Evolutionary conservation across 1,284 basidiomycete species (phyloP).

Genomic region (Pholiota adiposa): DNA sequence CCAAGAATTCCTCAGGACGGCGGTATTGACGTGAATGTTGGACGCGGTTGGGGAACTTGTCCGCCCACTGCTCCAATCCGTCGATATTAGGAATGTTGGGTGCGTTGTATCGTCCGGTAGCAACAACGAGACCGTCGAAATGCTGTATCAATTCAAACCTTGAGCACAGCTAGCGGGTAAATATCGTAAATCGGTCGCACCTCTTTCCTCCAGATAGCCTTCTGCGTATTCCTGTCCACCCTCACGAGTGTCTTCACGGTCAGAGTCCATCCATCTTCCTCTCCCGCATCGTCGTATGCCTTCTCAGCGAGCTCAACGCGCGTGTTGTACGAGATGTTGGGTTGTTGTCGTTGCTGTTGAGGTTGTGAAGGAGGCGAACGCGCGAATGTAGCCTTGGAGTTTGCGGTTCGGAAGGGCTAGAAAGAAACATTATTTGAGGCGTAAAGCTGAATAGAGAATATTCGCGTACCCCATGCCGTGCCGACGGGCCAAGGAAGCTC

Average conservation of each 20-base stretch:
- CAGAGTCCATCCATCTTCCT: slow-evolving; percentile 43
- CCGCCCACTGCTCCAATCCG: slow-evolving; percentile 41
- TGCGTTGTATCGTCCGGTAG: slow-evolving; percentile 49
- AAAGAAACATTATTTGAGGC: not conserved
- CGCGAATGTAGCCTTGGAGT: slow-evolving; percentile 32
- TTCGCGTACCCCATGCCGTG: slow-evolving; percentile 35
- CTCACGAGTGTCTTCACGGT: slow-evolving; percentile 37
- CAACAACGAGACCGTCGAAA: slow-evolving; percentile 51
- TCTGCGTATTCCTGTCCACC: slow-evolving; percentile 27
- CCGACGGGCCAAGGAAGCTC: slow-evolving; percentile 41
- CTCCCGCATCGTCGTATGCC: slow-evolving; percentile 30
- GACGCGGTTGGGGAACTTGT: slow-evolving; percentile 37
- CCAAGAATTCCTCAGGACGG: slow-evolving; percentile 39
- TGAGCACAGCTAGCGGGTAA: not conserved
- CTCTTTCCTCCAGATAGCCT: slow-evolving; percentile 41
- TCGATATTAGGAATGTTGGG: slow-evolving; percentile 45
- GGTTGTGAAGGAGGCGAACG: slow-evolving; percentile 43
- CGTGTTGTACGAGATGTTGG: slow-evolving; percentile 49
- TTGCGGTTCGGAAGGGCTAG: slow-evolving; percentile 34
- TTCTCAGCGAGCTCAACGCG: slow-evolving; percentile 52
- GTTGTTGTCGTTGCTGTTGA: slow-evolving; percentile 47
- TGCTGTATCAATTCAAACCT: slow-evolving; percentile 33
- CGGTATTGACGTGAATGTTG: slow-evolving; percentile 51
- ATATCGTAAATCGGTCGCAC: slow-evolving; percentile 21
- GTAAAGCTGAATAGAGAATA: not conserved